Conservation (phyloP, 2,329 filamentous ascomycete species). For the Epichloe sylvatica region DNA sequence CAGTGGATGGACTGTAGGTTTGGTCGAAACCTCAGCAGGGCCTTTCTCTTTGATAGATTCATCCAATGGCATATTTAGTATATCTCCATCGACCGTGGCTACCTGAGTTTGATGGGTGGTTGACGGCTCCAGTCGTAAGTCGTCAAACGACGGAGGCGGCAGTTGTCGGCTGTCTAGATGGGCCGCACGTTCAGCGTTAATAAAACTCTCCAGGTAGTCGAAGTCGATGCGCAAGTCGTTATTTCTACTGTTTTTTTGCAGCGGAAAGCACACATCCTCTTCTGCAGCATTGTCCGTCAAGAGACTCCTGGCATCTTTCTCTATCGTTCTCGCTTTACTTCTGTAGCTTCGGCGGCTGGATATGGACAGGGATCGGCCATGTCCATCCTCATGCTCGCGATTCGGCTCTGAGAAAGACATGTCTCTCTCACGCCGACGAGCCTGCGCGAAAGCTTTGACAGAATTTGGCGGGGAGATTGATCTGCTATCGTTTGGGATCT, state of each 20-base stretch:
- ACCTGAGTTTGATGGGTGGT: conserved; percentile 22
- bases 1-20: conserved; percentile 24
- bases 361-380: conserved; percentile 59
- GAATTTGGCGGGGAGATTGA: conserved; percentile 87
- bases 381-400: conserved; percentile 28
- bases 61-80: conserved; percentile 38
- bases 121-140: conserved; percentile 17
- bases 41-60: conserved; percentile 35
- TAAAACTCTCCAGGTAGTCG: conserved; percentile 85
- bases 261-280: conserved; percentile 80
- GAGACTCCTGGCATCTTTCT: conserved; percentile 47
- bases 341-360: conserved; percentile 47
- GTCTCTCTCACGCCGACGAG: conserved; percentile 69
- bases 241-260: conserved; percentile 50
- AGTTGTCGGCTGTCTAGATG: conserved; percentile 36
- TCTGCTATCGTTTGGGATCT: conserved; percentile 43
- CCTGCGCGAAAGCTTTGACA: conserved; percentile 90
- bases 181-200: conserved; percentile 45
- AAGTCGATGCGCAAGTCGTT: conserved; percentile 79
- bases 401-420: conserved; percentile 38
- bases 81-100: conserved; percentile 41
- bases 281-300: conserved; percentile 59
- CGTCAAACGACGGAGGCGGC: conserved; percentile 20
- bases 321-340: conserved; percentile 45
- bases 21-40: conserved; percentile 22